Evolutionary conservation across 257 asterid species (phyloP).

Genomic region (Forsythia viridissima): DNA sequence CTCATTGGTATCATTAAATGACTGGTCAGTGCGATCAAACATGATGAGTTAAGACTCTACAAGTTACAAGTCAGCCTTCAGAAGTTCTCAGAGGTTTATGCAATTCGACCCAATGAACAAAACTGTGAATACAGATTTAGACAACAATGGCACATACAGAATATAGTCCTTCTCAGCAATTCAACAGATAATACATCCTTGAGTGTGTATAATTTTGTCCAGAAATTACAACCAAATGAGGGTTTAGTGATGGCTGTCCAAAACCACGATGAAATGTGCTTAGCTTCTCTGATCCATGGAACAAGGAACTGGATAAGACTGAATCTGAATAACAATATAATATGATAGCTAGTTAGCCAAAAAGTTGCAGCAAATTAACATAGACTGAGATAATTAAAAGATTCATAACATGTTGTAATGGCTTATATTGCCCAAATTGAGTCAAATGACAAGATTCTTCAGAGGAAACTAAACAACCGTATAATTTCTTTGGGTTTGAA

Average conservation of each 20-base stretch:
- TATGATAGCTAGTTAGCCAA: not conserved
- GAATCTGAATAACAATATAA: not conserved
- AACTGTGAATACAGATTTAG: not conserved
- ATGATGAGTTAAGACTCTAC: slow-evolving; percentile 25
- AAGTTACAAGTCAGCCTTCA: slow-evolving; percentile 24
- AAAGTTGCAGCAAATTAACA: not conserved
- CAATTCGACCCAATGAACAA: not conserved
- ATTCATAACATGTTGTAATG: not conserved
- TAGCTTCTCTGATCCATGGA: not conserved
- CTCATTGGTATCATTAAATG: slow-evolving; percentile 33
- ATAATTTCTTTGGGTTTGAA: not conserved
- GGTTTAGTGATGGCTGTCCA: not conserved
- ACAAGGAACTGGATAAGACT: not conserved
- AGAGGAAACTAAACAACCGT: not conserved
- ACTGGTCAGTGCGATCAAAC: slow-evolving; percentile 42
- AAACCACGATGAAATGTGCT: not conserved
- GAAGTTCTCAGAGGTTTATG: slow-evolving; percentile 11
- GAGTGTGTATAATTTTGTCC: not conserved
- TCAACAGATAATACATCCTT: not conserved
- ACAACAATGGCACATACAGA: not conserved
- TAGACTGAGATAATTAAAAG: not conserved
- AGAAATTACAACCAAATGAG: not conserved
- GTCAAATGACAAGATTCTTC: not conserved
- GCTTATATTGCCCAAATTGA: not conserved
- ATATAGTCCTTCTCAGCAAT: not conserved